Evolutionary conservation across 1,284 basidiomycete genomes (phyloP), one percentile per base, ranked within the genome.

Genomic region (Puccinia coronata): DNA sequence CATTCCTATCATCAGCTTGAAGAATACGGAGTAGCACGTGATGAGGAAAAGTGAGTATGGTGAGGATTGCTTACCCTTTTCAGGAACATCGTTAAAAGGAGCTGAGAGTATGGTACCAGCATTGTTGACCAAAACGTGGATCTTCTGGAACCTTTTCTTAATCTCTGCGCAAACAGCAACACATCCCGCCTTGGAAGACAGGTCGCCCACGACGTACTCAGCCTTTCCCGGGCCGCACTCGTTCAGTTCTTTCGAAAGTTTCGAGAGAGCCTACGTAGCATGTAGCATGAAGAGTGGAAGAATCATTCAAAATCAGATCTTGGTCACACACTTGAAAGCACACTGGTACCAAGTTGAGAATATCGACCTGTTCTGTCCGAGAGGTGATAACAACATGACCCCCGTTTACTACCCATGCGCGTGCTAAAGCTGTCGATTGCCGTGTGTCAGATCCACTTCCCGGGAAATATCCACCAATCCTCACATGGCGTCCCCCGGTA

Each of bases 71-170:
- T 63, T 31, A 79, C 70, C 81, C 63, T 79, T 82, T 55, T 82
- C 81, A 25, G 76, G 81, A 61, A 82, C 47, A 71, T 82, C 28
- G 25, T 72, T 18, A 53, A 41, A 80, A 43, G 81, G 81, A 16
- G 81, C 81, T 43, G 75, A 76, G 65, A 67, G 78, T 23, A 65
- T 69, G 23, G 73, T 76, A 25, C 81, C 81, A n/a, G 81, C 78
- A 28, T 79, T 82, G 59, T 82, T 82, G 23, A 82, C 71, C 4
- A 82, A 55, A 5, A 82, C 74, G 31, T 82, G 73, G 49, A 82
- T 57, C 43, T 80, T 82, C 20, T 69, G 31, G n/a, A 76, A 76
- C 39, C 39, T 82, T 63, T 69, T 49, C 63, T 82, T 82, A 4
- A 82, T 71, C 41, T 82, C 43, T 49, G 43, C 39, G 47, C 73